Base-by-base conservation (phyloP, 257 asterid genomes). In the Nicotiana otophora region DNA sequence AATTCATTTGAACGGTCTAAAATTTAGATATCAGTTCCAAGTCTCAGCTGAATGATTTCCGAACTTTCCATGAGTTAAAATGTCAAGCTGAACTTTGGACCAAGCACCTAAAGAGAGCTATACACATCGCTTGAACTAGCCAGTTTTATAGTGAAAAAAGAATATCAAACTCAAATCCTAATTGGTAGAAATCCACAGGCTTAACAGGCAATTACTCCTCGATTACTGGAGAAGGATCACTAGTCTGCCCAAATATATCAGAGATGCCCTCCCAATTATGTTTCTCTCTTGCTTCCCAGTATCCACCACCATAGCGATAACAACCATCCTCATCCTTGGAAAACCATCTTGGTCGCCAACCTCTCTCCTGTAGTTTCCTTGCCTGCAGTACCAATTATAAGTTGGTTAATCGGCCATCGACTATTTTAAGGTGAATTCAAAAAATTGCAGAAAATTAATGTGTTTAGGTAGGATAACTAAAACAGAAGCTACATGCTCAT, bases 331-430 rank as follows among this genome's bases (percentile, higher is more conserved):
- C 98, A n/a, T 94, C 98, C 88, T 88, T 93, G 82, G 77, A 63
- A 68, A 96, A 96, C 99, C 99, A 96, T 86, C 92, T 90, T 9
- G 99, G 99, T 82, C 88, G 90, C 98, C 98, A 96, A 7, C 99
- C 99, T 86, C 97, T 89, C 83, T 96, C 99, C 88, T 96, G 99
- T 87, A 96, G 78, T 89, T 82, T 96, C 90, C 99, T 88, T 53
- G 98, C 99, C 99, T 96, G 93, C 88, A 80, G 15, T 55, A 82
- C 81, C 23, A 63, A 78, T 31, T 51, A 72, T 60, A 46, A 16
- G 14, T 31, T 58, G 36, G 57, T 79, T 81, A 46, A 64, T 65
- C 83, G 17, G 51, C 66, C 79, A 69, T 74, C 4, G 14, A 10
- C 79, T 7, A 46, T 63, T 61, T n/a, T n/a, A 39, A 66, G 39